Evolutionary conservation across 2,329 filamentous ascomycete genomes (phyloP), one percentile per base, ranked within the genome.

Genomic region (Fonsecaea nubica): DNA sequence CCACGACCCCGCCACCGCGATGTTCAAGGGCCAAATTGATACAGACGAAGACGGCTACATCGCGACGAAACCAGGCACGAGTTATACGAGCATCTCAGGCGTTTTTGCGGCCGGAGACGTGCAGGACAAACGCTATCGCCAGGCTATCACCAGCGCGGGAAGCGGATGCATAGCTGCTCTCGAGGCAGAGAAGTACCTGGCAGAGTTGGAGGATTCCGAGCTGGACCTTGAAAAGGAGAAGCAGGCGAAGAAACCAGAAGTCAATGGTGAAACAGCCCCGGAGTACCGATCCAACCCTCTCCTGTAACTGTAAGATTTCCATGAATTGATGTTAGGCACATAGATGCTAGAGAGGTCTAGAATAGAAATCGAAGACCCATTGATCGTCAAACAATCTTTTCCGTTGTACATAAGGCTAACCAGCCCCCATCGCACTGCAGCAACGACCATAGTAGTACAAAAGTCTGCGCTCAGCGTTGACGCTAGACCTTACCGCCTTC

Each of bases 71-170:
- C 91, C 95, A 3, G 96, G 95, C 64, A 94, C 92, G 54, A 92
- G 92, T 66, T 85, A 90, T 76, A 99, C 95, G 56, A 97, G 88
- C 80, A 80, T 97, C 5, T 88, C 92, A 77, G 95, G 95, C 78
- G 92, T 99, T 21, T 99, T 97, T 77, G 95, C 95, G 42, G 95
- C 94, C 9, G 95, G 95, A 71, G 95, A 99, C 77, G 96, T 99
- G 9, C 95, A 99, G 84, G 96, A 99, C 79, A 99, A 98, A 89
- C 89, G 90, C 77, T 99, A 99, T 80, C 88, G 95, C 78, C 95
- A 99, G 83, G 95, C 95, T 55, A 96, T 99, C 72, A 99, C 95
- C 71, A 97, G 93, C 82, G 95, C 95, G 74, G 94, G 93, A 67
- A 93, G 93, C 68, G 95, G 95, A 70, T 99, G 95, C 80, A 90